Evolutionary conservation across 345 rosid genomes (phyloP), one percentile per base, ranked within the genome.

Genomic region (Eucalyptus cloeziana): DNA sequence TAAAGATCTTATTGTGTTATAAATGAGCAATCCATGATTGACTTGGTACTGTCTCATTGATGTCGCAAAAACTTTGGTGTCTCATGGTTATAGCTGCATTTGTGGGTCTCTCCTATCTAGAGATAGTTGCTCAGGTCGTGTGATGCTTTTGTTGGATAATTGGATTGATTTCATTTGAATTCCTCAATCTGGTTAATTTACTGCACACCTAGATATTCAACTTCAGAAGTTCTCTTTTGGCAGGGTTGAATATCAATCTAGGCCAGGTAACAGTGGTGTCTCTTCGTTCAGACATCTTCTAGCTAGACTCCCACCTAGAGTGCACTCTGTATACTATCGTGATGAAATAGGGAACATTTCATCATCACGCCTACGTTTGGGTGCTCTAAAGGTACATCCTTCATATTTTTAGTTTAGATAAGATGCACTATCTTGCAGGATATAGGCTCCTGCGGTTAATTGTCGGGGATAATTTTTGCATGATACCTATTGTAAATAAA

Each of bases 241-340:
- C 97, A 98, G 99, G 96, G 97, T 98, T 92, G 99, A 98, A 30
- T 98, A 96, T 93, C 99, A 98, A 88, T 94, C 98, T 76, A 95
- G 90, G 93, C 96, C 95, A 85, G 87, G 94, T 54, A 3, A 87
- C 83, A 94, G 93, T 89, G 99, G 99, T 76, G 93, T 87, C 86
- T 94, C 99, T 89, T 98, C 99, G n/a, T 96, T 98, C 92, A 95
- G 89, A 90, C 92, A 90, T 89, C 98, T 98, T 88, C 91, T 97
- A 88, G 98, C 96, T 91, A 93, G 94, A 87, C 95, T 98, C 56
- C 99, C 99, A 31, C 99, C 99, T 86, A 94, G 95, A 88, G 99
- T 97, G 88, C 98, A 96, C 92, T 97, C 99, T 88, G 99, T 96
- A 86, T 98, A 98, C 93, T 97, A 96, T 90, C 93, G 99, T 86